A percentile compares a stretch with the other conserved stretches of the same genome.
These are phyloP conservation scores for Aureobasidium sp. DNA, from an alignment of 2,329 filamentous ascomycete genomes.

Conservation along the genomic window DNA sequence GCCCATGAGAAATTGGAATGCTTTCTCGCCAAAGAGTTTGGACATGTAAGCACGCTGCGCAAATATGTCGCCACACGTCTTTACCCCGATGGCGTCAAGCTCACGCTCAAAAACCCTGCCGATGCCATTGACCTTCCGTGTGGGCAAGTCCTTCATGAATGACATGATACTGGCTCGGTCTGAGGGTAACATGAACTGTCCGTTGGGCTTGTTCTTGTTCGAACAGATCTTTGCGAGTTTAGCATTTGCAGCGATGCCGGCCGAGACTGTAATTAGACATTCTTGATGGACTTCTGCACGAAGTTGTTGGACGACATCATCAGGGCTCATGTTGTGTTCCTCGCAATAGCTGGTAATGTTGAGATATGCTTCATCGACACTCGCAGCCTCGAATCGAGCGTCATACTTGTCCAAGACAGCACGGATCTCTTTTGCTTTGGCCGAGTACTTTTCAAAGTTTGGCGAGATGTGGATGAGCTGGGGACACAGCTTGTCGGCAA, in stretches of 20 bases:
- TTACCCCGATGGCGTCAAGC: constrained; percentile 77
- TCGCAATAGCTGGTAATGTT: constrained; percentile 83
- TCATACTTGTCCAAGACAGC: constrained; percentile 82
- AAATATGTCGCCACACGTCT: constrained; percentile 84
- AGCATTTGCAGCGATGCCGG: constrained; percentile 88
- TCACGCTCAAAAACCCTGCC: constrained; percentile 90
- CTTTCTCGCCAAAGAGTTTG: constrained; percentile 83
- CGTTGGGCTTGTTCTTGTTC: constrained; percentile 94
- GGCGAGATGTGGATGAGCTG: constrained; percentile 72
- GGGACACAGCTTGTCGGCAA: constrained; percentile 90
- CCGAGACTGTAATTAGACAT: constrained; percentile 81
- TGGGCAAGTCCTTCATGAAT: constrained; percentile 79
- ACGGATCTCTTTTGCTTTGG: constrained; percentile 83
- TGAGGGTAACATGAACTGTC: constrained; percentile 70
- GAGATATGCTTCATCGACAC: constrained; percentile 92
- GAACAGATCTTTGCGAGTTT: constrained; percentile 93
- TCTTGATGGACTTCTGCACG: constrained; percentile 67
- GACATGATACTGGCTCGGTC: constrained; percentile 69
- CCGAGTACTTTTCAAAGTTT: constrained; percentile 84
- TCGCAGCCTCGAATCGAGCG: constrained; percentile 82
- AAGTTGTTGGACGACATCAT: constrained; percentile 70
- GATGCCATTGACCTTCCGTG: constrained; percentile 90
- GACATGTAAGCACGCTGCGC: constrained; percentile 64
- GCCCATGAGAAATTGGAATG: constrained; percentile 75
- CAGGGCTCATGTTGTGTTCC: constrained; percentile 59